Base-by-base conservation (phyloP, 495 filamentous ascomycete genomes). In the Clohesyomyces aquaticus region DNA sequence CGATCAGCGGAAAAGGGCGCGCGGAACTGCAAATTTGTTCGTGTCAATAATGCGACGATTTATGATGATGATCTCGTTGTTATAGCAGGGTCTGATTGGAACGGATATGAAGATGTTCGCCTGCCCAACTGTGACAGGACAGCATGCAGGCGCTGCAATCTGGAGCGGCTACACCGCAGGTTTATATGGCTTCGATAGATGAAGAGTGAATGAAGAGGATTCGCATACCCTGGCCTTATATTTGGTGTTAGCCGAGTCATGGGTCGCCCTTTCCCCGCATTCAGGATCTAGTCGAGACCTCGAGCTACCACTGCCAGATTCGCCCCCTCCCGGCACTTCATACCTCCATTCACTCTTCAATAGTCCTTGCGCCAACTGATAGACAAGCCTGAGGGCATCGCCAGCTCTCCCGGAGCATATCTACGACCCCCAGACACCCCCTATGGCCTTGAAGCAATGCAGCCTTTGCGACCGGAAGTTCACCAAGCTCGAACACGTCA, bases 401-500 rank as follows among this genome's bases (percentile, higher is more conserved):
- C 49, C 45, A 43, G 54, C 52, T 63, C 51, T 61, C 45, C 42
- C n/a, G 14, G 12, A 50, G 50, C 12, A 18, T 41, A 25, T 12
- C 55, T 25, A 16, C 63, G 41, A 55, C 45, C 1, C 32, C 51
- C n/a, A n/a, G 18, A 56, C 52, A 25, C 45, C 29, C 42, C 52
- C 35, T 58, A 67, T 81, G 78, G 78, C 80, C 65, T 68, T 80
- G 57, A 77, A 75, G 71, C 79, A 82, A 71, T 83, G 81, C 63
- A 75, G 68, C 38, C 77, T 81, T 58, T 83, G 81, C 73, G 79
- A 80, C 58, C 75, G 79, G 48, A 77, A 75, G 54, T 83, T 82
- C 73, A 79, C 78, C 67, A 83, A 83, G 71, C 80, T 79, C 18
- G 81, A 83, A 66, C 81, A 83, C 73, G 77, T 79, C 65, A 82